Evolutionary conservation across 2,329 filamentous ascomycete species (phyloP), one percentile per base, ranked within the genome.

Genomic region (Sordariomycetes sp.): DNA sequence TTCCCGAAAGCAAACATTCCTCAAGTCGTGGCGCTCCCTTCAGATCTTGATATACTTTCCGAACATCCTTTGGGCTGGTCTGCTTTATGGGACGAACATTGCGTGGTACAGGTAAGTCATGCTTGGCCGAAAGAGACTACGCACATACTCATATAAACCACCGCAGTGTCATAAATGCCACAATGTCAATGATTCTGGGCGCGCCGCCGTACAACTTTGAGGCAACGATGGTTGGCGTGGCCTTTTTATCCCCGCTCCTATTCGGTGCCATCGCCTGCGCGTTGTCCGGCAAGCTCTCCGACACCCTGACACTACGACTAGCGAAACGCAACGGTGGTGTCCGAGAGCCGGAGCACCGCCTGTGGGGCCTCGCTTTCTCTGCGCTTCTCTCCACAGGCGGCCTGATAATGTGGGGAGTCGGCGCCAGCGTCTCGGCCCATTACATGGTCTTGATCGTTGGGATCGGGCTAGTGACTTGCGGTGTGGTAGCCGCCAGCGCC

Each of bases 351-450:
- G 70, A 72, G 43, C 66, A 71, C 25, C 62, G 70, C 1, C 62
- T 73, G 3, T 72, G 69, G 70, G 53, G 61, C 4, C 56, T 68
- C 2, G 63, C 66, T 1, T 66, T 70, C 0, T 72, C 70, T 3
- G 61, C 70, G 2, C 37, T 77, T 14, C 61, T 77, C 20, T 66
- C 74, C 0, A 70, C 71, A 0, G 68, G 66, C 24, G 74, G 73
- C 1, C 67, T 79, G 20, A 70, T 79, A 53, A 62, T 77, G 3
- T 79, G 76, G 76, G 77, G 77, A 34, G 74, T 79, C 1, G 76
- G 77, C 3, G 69, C 69, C 1, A 63, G 63, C 2, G 64, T 68
- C 40, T 46, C 64, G 5, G 60, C 71, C 11, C 70, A 70, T 56
- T 71, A 65, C 65, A 65, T 69, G 25, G 70, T 67, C 5, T 60